Base-by-base conservation (phyloP, 768 basidiomycete species). In the Amanita brunnescens region DNA sequence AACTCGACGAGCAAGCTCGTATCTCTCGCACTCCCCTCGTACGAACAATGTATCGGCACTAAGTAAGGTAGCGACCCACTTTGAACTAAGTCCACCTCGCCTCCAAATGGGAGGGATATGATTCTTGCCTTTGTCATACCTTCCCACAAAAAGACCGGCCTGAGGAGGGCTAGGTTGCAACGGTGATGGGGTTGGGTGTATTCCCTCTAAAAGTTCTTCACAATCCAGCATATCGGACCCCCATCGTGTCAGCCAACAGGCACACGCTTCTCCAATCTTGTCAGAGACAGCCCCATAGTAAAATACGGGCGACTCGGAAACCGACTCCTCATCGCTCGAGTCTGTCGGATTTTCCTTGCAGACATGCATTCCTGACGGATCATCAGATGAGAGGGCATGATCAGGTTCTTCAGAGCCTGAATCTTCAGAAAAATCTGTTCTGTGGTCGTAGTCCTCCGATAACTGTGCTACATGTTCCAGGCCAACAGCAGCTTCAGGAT, bases 181-280 rank as follows among this genome's bases (percentile, higher is more conserved):
- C 16, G 39, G 16, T 6, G 49, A 33, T 23, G 51, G 18, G 16
- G 6, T 21, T 12, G 26, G 9, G 33, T 53, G 41, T 24, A 47
- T 20, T 12, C 44, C 55, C 13, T 54, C 57, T 7, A 59, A 60
- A 47, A 61, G 51, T 37, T 65, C 66, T 59, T 91, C 88, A 29
- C 77, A 73, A 7, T 61, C 59, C n/a, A 95, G 73, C 55, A 95
- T 74, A 61, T 96, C 92, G 10, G 68, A 62, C 0, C 83, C 89
- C 93, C 93, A 97, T 39, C 89, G 74, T 1, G 83, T 76, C 14
- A 96, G 71, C 91, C 92, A 97, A 64, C 87, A 90, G 2, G 79
- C 78, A 57, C 85, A 85, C 0, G 90, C 85, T 66, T 95, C 91
- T 10, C 93, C 93, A 51, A 96, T 89, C 69, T 91, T 94, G 66